Evolutionary conservation across 176 grass and related monocot species (phyloP).

Genomic region (Oryza coarctata): DNA sequence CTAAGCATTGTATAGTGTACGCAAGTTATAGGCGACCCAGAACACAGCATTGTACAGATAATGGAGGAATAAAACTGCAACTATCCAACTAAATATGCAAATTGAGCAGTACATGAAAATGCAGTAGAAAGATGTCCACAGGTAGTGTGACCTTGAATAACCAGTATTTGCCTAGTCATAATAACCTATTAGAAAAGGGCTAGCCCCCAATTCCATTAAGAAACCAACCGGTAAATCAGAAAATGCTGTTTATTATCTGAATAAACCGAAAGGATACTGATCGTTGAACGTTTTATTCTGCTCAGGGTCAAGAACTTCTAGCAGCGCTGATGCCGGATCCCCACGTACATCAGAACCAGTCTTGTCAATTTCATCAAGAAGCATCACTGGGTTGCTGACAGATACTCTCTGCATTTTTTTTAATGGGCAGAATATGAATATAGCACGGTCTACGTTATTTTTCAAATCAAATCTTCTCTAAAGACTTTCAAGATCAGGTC

Average conservation of each 20-base stretch:
- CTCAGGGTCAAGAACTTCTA: slow-evolving; percentile 99
- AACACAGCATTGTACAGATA: slow-evolving; percentile 6
- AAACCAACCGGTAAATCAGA: slow-evolving; percentile 19
- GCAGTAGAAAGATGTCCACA: background rate
- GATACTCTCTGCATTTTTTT: slow-evolving; percentile 76
- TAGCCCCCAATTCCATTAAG: background rate
- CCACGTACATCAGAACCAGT: slow-evolving; percentile 98
- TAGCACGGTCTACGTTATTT: background rate
- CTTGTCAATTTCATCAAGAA: slow-evolving; percentile 99
- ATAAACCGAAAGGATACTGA: slow-evolving; percentile 82
- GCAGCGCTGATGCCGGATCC: slow-evolving; percentile 92
- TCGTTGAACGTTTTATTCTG: slow-evolving; percentile 95
- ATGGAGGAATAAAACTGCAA: slow-evolving; percentile 5
- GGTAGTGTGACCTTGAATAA: background rate
- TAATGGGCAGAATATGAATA: slow-evolving; percentile 21
- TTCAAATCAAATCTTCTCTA: slow-evolving; percentile 11
- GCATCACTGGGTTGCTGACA: slow-evolving; percentile 95
- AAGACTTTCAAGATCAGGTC: background rate
- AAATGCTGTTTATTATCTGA: background rate
- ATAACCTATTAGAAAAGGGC: background rate
- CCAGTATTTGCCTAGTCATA: background rate
- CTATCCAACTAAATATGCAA: background rate
- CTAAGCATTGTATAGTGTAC: background rate
- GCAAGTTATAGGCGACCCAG: slow-evolving; percentile 4
- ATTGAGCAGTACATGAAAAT: background rate